Base-by-base conservation (phyloP, 495 filamentous ascomycete species). In the Talaromyces adpressus region DNA sequence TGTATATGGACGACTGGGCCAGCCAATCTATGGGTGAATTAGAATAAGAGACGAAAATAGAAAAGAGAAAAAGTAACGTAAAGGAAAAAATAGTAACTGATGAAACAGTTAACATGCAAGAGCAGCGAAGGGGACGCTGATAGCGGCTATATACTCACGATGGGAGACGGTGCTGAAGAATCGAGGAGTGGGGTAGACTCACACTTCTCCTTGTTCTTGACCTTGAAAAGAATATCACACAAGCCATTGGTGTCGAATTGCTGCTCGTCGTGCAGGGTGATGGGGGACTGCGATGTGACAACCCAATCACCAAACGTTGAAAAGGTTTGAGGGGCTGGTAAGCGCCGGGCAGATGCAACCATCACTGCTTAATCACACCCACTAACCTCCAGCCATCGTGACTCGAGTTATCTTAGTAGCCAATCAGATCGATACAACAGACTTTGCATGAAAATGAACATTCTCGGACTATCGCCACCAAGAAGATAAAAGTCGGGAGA, bases 101-200 rank as follows among this genome's bases (percentile, higher is more conserved):
- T 70, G 65, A 79, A 76, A 74, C 72, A 76, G n/a, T 69, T 68
- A 65, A 60, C 66, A 64, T 71, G 64, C 59, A 68, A 68, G 64
- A 64, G 62, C 64, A 39, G 58, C 53, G 64, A 69, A 64, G 63
- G 56, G 41, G 47, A 49, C 27, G 16, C 23, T 62, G 64, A 23
- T 67, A 70, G 75, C 75, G 75, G 69, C 73, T 79, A 78, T 78
- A 77, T 79, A 77, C 67, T 69, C 62, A 57, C 34, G 49, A 51
- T 59, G 54, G 5, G 18, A 23, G 7, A 34, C 20, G 18, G 52
- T 29, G 54, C 9, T 25, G 59, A 41, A 29, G 11, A 47, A n/a
- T 16, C 29, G 23, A 23, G 36, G 60, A 61, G 58, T 47, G 60
- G 60, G 60, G 60, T 62, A 53, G 47, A 51, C 32, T 41, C 34